Evolutionary conservation across 1,284 basidiomycete genomes (phyloP).

Genomic region (Cryptococcus sp.): DNA sequence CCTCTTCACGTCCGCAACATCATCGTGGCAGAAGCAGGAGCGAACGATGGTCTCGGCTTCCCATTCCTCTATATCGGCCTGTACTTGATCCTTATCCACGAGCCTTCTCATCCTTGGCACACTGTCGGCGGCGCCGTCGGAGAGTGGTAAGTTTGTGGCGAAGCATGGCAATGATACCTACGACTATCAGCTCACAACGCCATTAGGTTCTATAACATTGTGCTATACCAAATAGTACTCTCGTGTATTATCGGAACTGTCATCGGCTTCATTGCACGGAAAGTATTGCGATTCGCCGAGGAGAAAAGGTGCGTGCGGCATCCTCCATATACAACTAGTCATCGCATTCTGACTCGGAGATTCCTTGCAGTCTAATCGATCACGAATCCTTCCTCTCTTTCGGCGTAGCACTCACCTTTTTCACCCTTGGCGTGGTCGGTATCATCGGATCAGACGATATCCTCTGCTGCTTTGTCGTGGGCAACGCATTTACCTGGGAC

Average conservation of each 20-base stretch:
- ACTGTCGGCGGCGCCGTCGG: constrained; percentile 63
- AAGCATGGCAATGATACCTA: neutral
- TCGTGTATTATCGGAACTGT: constrained; percentile 74
- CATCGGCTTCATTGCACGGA: constrained; percentile 64
- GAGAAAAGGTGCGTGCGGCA: constrained; percentile 38
- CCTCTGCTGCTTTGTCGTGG: constrained; percentile 56
- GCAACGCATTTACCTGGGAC: constrained; percentile 52
- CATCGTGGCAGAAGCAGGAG: constrained; percentile 50
- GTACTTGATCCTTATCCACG: constrained; percentile 73
- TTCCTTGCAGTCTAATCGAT: constrained; percentile 40
- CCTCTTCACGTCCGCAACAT: constrained; percentile 50
- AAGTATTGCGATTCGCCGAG: constrained; percentile 39
- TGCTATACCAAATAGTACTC: constrained; percentile 60
- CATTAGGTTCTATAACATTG: constrained; percentile 48
- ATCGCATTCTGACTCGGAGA: neutral
- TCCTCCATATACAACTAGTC: neutral
- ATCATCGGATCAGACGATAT: constrained; percentile 90
- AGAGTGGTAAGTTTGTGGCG: constrained; percentile 58
- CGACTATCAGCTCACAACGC: neutral
- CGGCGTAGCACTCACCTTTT: constrained; percentile 52
- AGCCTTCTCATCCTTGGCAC: constrained; percentile 40
- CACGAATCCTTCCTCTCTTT: constrained; percentile 52
- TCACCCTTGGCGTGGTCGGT: constrained; percentile 80
- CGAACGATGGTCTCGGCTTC: constrained; percentile 81
- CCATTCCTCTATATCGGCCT: constrained; percentile 91